Evolutionary conservation across 2,329 filamentous ascomycete genomes (phyloP).

Genomic region (Arthrobotrys megalospora): DNA sequence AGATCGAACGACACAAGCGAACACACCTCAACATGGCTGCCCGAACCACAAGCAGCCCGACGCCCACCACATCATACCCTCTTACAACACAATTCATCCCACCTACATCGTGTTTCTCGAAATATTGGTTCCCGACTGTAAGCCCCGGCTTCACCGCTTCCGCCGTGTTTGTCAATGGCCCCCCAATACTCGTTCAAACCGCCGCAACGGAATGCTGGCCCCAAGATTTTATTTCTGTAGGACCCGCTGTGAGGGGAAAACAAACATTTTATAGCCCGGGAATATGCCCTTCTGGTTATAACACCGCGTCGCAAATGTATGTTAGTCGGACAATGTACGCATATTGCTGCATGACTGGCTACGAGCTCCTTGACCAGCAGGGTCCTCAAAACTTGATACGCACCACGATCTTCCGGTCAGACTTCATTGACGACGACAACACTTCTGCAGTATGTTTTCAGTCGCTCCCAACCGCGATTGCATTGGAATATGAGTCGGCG

Average conservation of each 20-base stretch:
- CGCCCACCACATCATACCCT: constrained; percentile 38
- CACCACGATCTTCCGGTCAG: neutral
- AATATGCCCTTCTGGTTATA: constrained; percentile 42
- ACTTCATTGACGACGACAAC: constrained; percentile 22
- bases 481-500: constrained; percentile 6
- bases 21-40: constrained; percentile 18
- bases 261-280: constrained; percentile 45
- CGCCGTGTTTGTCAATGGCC: constrained; percentile 33
- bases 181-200: neutral
- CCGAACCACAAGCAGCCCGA: constrained; percentile 22
- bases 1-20: neutral
- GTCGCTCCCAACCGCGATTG: constrained; percentile 21
- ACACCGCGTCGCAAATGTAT: constrained; percentile 43
- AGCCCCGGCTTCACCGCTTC: neutral
- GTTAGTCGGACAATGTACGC: constrained; percentile 47
- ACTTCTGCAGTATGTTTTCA: constrained; percentile 13
- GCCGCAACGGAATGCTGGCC: constrained; percentile 40
- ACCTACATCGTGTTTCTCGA: constrained; percentile 20
- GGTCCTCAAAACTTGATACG: constrained; percentile 1
- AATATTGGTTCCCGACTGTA: constrained; percentile 30
- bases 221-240: constrained; percentile 1
- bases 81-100: constrained; percentile 54
- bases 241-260: neutral
- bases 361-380: constrained; percentile 22
- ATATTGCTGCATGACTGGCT: constrained; percentile 47